Evolutionary conservation across 495 filamentous ascomycete genomes (phyloP).

Genomic region (Monascus purpureus): DNA sequence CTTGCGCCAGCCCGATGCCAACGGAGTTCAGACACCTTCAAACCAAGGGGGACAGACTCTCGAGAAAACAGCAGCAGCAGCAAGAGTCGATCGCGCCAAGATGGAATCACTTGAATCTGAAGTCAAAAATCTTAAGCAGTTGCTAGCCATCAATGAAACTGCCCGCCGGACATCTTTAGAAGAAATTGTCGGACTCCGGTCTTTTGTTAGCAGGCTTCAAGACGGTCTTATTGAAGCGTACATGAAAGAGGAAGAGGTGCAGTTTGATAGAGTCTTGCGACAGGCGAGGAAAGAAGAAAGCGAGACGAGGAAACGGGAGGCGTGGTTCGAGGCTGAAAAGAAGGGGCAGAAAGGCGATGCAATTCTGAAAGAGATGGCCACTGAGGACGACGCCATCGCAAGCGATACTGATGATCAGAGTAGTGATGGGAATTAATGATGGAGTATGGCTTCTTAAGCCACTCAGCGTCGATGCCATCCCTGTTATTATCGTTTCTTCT

Average conservation of each 20-base stretch:
- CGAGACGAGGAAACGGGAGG: conserved; percentile 23
- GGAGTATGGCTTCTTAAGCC: background rate
- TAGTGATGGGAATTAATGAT: conserved; percentile 16
- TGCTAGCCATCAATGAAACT: conserved; percentile 22
- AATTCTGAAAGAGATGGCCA: conserved; percentile 21
- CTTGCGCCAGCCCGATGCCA: conserved; percentile 13
- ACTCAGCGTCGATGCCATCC: too few species aligned
- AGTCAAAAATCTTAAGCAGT: conserved; percentile 25
- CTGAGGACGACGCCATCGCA: conserved; percentile 19
- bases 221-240: conserved; percentile 30
- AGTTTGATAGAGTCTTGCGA: conserved; percentile 19
- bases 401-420: conserved; percentile 27
- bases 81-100: conserved; percentile 17
- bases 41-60: background rate
- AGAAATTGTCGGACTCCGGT: conserved; percentile 26
- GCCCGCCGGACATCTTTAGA: conserved; percentile 22
- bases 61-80: conserved; percentile 9
- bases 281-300: conserved; percentile 30
- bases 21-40: conserved; percentile 4
- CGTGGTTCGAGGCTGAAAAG: conserved; percentile 34
- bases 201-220: conserved; percentile 21
- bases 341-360: conserved; percentile 31
- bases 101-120: conserved; percentile 22
- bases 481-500: too few species aligned
- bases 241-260: conserved; percentile 23